These are phyloP conservation scores for Mycena olivaceomarginata DNA, from an alignment of 768 basidiomycete genomes.

Conservation along the genomic window DNA sequence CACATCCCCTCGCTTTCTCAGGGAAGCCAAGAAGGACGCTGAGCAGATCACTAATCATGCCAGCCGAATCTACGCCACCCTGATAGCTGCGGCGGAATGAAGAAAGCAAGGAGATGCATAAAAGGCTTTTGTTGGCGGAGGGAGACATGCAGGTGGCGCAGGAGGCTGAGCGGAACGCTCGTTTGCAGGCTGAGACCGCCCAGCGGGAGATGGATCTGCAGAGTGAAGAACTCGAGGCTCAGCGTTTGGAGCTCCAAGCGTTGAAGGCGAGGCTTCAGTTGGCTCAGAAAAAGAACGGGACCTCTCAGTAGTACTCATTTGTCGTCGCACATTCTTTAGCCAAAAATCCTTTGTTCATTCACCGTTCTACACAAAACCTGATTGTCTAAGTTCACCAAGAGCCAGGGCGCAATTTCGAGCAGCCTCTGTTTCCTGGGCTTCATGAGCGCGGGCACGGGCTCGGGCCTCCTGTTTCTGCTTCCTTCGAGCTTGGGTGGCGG, in stretches of 20 bases:
- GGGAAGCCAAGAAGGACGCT: constrained; percentile 1
- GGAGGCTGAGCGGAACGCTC: background rate
- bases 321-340: no score
- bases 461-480: no score
- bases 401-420: no score
- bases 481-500: no score
- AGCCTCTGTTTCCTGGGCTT: no score
- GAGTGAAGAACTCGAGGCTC: background rate
- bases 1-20: background rate
- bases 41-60: background rate
- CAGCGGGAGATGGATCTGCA: background rate
- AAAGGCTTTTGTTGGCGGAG: background rate
- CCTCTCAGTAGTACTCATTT: background rate
- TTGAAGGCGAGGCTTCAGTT: background rate
- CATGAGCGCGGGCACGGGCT: no score
- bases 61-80: background rate
- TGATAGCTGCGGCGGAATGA: constrained; percentile 1
- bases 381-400: no score
- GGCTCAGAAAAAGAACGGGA: background rate
- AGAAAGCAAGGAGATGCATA: constrained; percentile 17
- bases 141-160: background rate
- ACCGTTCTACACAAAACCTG: no score
- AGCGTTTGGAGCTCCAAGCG: background rate
- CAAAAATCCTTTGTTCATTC: no score
- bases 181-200: background rate